These are phyloP conservation scores for Alternaria incomplexa DNA, from an alignment of 2,329 filamentous ascomycete species.

Conservation along the genomic window DNA sequence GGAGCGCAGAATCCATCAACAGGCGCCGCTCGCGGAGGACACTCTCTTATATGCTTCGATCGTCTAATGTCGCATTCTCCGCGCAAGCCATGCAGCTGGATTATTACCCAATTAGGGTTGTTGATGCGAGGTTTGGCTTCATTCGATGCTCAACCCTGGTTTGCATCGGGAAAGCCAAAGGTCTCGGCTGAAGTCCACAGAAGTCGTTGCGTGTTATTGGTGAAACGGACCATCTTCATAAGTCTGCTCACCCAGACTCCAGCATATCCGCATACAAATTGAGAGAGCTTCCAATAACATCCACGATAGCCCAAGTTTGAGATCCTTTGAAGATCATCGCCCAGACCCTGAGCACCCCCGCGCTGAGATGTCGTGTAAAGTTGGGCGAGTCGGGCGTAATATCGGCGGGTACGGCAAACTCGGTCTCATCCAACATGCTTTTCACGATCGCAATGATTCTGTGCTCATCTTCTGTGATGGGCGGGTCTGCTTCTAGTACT, in stretches of 20 bases:
- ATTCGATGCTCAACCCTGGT: not conserved
- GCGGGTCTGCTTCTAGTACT: slow-evolving; percentile 38
- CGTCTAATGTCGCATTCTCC: not conserved
- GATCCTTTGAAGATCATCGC: slow-evolving; percentile 51
- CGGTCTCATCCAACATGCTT: slow-evolving; percentile 52
- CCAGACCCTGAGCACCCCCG: slow-evolving; percentile 52
- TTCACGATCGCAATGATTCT: slow-evolving; percentile 48
- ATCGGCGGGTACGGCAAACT: slow-evolving; percentile 38
- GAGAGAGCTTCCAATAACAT: slow-evolving; percentile 50
- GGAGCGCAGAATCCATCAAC: not conserved
- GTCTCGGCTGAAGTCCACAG: not conserved
- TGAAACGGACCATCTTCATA: not conserved
- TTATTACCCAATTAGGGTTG: not conserved
- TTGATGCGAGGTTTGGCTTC: not conserved
- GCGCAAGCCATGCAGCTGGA: not conserved
- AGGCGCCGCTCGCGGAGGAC: not conserved
- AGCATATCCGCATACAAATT: slow-evolving; percentile 51
- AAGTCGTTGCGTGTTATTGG: not conserved
- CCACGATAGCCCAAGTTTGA: slow-evolving; percentile 53
- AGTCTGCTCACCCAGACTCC: slow-evolving; percentile 40
- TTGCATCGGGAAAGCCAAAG: not conserved
- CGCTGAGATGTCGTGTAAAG: slow-evolving; percentile 46
- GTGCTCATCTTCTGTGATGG: slow-evolving; percentile 48
- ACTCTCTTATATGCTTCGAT: not conserved
- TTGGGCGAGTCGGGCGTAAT: slow-evolving; percentile 41